Evolutionary conservation across 2,329 filamentous ascomycete species (phyloP).

Genomic region (Phialophora macrospora): DNA sequence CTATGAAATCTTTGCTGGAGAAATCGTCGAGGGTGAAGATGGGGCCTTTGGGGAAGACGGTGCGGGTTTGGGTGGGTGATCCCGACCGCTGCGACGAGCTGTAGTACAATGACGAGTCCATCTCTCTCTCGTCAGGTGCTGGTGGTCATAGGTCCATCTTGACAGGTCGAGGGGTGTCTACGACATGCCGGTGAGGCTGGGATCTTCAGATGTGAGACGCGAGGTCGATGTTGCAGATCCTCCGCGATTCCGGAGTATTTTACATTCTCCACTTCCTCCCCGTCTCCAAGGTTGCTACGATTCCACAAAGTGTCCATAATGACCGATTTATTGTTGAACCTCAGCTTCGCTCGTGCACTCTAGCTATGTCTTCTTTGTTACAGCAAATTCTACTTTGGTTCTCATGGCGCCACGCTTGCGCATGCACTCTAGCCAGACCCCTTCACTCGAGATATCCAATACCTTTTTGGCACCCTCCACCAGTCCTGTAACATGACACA

Average conservation of each 20-base stretch:
- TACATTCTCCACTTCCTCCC: not conserved
- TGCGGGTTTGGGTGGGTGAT: conserved; percentile 54
- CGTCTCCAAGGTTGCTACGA: not conserved
- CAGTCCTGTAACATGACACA: conserved; percentile 8
- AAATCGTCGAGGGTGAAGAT: conserved; percentile 88
- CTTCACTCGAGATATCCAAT: not conserved
- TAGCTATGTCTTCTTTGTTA: conserved; percentile 1
- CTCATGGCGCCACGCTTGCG: not conserved
- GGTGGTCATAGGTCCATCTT: conserved; percentile 1
- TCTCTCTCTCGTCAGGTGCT: conserved; percentile 15
- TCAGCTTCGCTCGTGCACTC: not conserved
- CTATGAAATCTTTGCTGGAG: conserved; percentile 90
- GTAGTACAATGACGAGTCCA: conserved; percentile 30
- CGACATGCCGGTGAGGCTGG: not conserved
- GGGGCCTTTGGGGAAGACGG: conserved; percentile 76
- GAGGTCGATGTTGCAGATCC: not conserved
- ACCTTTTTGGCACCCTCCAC: not conserved
- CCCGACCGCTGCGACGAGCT: conserved; percentile 25
- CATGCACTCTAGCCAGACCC: not conserved
- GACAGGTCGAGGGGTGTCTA: not conserved
- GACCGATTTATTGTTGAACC: not conserved
- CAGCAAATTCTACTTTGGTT: not conserved
- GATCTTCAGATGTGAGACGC: not conserved
- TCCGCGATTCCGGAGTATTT: not conserved
- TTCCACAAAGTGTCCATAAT: not conserved